These are phyloP conservation scores for Hymenoscyphus albidus DNA, from an alignment of 2,329 filamentous ascomycete genomes.

Conservation along the genomic window DNA sequence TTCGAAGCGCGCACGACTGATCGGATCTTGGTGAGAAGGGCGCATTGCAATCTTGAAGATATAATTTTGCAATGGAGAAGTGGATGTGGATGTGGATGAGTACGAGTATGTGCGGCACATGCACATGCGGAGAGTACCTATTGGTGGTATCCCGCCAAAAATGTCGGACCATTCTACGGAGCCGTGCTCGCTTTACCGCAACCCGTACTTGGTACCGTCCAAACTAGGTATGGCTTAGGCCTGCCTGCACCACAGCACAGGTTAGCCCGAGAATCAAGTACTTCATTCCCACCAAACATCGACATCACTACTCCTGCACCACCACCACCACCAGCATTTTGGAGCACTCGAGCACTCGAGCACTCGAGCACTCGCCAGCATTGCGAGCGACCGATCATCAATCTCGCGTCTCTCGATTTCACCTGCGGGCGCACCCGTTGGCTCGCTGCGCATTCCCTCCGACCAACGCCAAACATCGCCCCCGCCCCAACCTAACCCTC, in stretches of 20 bases:
- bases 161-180: too few relatives aligned
- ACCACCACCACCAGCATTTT: background rate
- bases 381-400: background rate
- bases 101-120: too few relatives aligned
- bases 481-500: conserved; percentile 9
- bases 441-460: background rate
- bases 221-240: too few relatives aligned
- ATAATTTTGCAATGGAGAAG: background rate
- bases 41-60: background rate
- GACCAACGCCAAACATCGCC: background rate
- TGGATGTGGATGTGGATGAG: background rate
- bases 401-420: background rate
- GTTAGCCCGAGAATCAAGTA: too few relatives aligned
- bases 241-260: too few relatives aligned
- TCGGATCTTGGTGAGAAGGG: background rate
- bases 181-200: too few relatives aligned
- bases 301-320: background rate
- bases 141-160: too few relatives aligned
- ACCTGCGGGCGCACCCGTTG: background rate
- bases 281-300: background rate
- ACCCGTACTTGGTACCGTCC: too few relatives aligned
- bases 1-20: background rate
- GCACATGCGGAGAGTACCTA: too few relatives aligned
- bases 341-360: background rate
- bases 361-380: background rate